These are phyloP conservation scores for Cymbomonas tetramitiformis DNA, from an alignment of 139 green algal species.

Conservation along the genomic window DNA sequence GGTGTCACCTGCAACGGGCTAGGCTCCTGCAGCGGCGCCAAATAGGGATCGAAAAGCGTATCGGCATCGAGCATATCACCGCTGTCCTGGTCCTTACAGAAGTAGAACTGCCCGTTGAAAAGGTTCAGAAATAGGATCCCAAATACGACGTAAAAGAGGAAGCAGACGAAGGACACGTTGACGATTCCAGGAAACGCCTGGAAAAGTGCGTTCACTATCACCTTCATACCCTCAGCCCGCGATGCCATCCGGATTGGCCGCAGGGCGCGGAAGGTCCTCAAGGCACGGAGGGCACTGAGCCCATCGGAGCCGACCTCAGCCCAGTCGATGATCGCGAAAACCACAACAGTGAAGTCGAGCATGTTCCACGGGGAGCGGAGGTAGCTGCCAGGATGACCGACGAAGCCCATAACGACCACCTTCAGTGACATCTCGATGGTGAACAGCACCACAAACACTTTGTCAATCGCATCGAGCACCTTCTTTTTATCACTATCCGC, in stretches of 20 bases:
- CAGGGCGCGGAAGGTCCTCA: conserved; percentile 42
- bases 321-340: conserved; percentile 25
- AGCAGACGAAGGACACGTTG: conserved; percentile 47
- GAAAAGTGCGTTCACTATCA: conserved; percentile 47
- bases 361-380: conserved; percentile 42
- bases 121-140: conserved; percentile 48
- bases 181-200: conserved; percentile 35
- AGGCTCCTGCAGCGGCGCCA: no score
- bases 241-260: conserved; percentile 41
- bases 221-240: conserved; percentile 37
- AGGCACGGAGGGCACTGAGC: conserved; percentile 28
- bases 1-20: no score
- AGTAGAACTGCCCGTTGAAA: conserved; percentile 31
- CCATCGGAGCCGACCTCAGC: conserved; percentile 11
- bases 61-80: not conserved
- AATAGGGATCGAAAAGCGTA: no score
- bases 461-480: conserved; percentile 27
- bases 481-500: not conserved
- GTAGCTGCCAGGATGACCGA: conserved; percentile 34
- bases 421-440: conserved; percentile 45
- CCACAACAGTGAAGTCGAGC: conserved; percentile 41
- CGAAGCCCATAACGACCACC: conserved; percentile 36
- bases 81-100: conserved; percentile 20
- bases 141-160: conserved; percentile 58
- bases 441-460: conserved; percentile 43